Evolutionary conservation across 768 basidiomycete species (phyloP).

Genomic region (Postia placenta): DNA sequence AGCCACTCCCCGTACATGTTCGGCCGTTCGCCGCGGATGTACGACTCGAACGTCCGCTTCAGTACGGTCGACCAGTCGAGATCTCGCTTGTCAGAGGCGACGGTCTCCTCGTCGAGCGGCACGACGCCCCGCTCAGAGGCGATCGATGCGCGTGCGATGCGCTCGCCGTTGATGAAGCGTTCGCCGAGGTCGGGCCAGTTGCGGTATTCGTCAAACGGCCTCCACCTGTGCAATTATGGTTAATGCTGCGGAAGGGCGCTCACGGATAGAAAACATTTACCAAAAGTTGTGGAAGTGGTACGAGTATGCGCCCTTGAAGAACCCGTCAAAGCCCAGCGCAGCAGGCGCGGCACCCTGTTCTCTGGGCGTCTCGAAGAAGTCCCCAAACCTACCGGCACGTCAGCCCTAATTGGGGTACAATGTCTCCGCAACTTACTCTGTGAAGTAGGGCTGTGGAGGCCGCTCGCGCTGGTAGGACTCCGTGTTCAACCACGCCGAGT

Average conservation of each 20-base stretch:
- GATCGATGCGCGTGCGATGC: slow-evolving; percentile 46
- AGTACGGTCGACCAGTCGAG: slow-evolving; percentile 90
- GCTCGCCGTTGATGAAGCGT: slow-evolving; percentile 72
- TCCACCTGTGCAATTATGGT: slow-evolving; percentile 61
- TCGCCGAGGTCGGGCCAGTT: slow-evolving; percentile 94
- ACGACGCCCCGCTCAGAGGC: slow-evolving; percentile 24
- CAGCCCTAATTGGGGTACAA: too few relatives aligned
- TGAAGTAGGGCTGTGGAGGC: slow-evolving; percentile 93
- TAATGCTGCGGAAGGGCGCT: neutral
- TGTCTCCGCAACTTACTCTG: slow-evolving; percentile 58
- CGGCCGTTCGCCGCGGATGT: slow-evolving; percentile 83
- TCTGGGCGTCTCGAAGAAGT: slow-evolving; percentile 82
- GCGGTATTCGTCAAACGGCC: slow-evolving; percentile 86
- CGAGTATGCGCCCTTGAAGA: slow-evolving; percentile 92
- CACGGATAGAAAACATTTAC: slow-evolving; percentile 35
- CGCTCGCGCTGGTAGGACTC: slow-evolving; percentile 88
- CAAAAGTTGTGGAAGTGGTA: slow-evolving; percentile 97
- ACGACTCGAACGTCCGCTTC: slow-evolving; percentile 93
- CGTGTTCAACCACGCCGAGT: slow-evolving; percentile 94
- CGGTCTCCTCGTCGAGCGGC: slow-evolving; percentile 42
- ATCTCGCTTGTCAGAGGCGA: slow-evolving; percentile 61
- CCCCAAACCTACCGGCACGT: slow-evolving; percentile 54
- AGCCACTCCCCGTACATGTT: slow-evolving; percentile 93
- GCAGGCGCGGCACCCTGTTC: slow-evolving; percentile 75
- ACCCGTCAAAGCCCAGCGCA: slow-evolving; percentile 88